A percentile compares a stretch with the other conserved stretches of the same genome.
Conservation (phyloP, 1,284 basidiomycete genomes). For the Somion occarium region DNA sequence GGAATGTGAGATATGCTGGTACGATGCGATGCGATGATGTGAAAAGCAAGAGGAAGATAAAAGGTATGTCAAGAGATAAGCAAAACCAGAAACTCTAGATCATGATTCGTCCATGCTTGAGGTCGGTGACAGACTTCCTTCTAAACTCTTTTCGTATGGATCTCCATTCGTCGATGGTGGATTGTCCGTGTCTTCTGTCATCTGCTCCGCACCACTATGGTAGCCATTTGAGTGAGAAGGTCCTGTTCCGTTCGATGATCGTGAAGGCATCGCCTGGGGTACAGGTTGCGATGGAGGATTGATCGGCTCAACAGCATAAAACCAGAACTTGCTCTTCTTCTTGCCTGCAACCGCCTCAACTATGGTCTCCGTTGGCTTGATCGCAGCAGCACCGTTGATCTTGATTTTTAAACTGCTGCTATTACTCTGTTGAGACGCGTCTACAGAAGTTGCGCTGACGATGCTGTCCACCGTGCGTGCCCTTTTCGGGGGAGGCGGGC, state of each 20-base stretch:
- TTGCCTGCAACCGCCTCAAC: conserved; percentile 68
- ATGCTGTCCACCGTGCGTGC: conserved; percentile 71
- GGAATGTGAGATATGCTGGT: background rate
- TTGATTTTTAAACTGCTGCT: conserved; percentile 32
- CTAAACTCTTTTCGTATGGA: conserved; percentile 24
- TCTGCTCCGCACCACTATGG: conserved; percentile 9
- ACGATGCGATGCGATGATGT: conserved; percentile 1
- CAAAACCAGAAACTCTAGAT: conserved; percentile 4
- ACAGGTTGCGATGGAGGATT: conserved; percentile 16
- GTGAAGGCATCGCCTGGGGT: conserved; percentile 14
- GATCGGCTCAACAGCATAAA: conserved; percentile 72
- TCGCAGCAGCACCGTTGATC: conserved; percentile 46
- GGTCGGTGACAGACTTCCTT: conserved; percentile 27
- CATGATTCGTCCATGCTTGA: conserved; percentile 30
- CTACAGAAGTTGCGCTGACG: conserved; percentile 48
- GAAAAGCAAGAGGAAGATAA: background rate
- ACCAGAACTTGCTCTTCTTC: conserved; percentile 79
- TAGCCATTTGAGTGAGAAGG: conserved; percentile 6
- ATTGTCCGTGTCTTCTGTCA: conserved; percentile 9
- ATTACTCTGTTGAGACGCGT: conserved; percentile 19
- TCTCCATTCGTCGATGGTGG: conserved; percentile 16
- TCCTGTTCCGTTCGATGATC: conserved; percentile 4
- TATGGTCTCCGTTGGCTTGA: conserved; percentile 65
- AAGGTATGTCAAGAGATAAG: background rate
- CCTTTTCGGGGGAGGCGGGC: conserved; percentile 50